Conservation (phyloP, 2,329 filamentous ascomycete genomes). For the Neonectria hederae region DNA sequence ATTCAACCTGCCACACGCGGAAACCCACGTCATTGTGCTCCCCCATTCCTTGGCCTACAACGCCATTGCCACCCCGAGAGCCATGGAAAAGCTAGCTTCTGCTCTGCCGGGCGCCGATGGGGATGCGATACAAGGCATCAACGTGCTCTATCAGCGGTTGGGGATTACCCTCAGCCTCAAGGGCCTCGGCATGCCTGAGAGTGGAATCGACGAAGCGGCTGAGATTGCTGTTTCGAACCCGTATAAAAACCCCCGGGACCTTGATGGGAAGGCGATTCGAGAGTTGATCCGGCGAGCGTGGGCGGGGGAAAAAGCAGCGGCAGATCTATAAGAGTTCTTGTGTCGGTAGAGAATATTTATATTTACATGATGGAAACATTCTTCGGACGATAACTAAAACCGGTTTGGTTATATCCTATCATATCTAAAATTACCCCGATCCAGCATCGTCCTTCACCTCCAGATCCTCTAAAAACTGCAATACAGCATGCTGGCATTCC, state of each 20-base stretch:
- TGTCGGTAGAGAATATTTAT: not conserved
- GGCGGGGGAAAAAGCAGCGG: conserved; percentile 63
- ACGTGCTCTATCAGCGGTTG: conserved; percentile 62
- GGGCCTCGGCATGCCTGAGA: conserved; percentile 67
- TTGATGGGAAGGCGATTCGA: conserved; percentile 61
- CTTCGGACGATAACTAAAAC: too few relatives aligned
- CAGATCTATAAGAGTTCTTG: not conserved
- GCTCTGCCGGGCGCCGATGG: conserved; percentile 65
- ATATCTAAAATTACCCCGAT: too few relatives aligned
- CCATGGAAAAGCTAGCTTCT: conserved; percentile 62
- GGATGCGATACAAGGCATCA: conserved; percentile 66
- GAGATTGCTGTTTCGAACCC: conserved; percentile 67
- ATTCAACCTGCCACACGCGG: conserved; percentile 20
- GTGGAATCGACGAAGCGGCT: conserved; percentile 66
- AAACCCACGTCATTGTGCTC: conserved; percentile 55
- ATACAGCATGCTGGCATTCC: not conserved
- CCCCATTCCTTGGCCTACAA: conserved; percentile 72
- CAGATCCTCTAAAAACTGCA: not conserved
- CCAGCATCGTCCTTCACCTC: not conserved
- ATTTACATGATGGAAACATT: not conserved
- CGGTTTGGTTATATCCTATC: too few relatives aligned
- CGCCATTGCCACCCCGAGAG: conserved; percentile 61
- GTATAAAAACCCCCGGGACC: conserved; percentile 66
- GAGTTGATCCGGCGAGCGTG: conserved; percentile 68
- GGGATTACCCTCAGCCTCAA: conserved; percentile 62